A percentile compares a stretch with the other conserved stretches of the same genome.
Conservation (phyloP, 2,329 filamentous ascomycete species). For the Aspergillus sp. region DNA sequence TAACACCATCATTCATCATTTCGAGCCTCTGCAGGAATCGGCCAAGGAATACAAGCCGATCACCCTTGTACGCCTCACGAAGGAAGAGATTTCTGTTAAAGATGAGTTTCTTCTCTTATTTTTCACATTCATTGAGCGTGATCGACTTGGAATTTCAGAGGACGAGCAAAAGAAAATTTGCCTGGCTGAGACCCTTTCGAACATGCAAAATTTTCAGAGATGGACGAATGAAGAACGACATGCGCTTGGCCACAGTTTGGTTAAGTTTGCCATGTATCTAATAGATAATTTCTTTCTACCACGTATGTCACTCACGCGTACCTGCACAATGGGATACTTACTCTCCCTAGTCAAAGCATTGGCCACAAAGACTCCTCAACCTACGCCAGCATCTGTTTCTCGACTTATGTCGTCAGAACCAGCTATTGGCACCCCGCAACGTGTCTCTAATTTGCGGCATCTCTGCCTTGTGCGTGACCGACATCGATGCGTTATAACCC, state of each 20-base stretch:
- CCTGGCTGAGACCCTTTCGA: neutral
- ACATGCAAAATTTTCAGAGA: neutral
- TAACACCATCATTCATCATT: neutral
- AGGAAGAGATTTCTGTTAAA: neutral
- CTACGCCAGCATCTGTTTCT: constrained; percentile 18
- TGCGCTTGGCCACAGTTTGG: neutral
- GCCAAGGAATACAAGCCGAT: neutral
- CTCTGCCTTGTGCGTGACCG: constrained; percentile 17
- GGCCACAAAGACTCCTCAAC: constrained; percentile 17
- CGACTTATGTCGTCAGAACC: neutral
- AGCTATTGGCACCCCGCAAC: constrained; percentile 12
- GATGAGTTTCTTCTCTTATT: neutral
- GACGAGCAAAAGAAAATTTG: neutral
- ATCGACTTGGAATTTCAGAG: neutral
- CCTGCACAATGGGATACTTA: neutral
- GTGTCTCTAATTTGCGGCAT: constrained; percentile 10
- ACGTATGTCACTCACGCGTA: neutral
- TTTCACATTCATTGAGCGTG: neutral
- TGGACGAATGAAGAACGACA: neutral
- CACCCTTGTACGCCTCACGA: neutral
- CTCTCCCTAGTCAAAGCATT: constrained; percentile 15
- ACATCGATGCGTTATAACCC: constrained; percentile 17
- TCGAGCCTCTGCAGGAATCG: constrained; percentile 7
- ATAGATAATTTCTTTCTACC: constrained; percentile 12
- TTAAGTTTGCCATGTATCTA: neutral